These are phyloP conservation scores for Mycena haematopus DNA, from an alignment of 768 basidiomycete genomes.

Conservation along the genomic window DNA sequence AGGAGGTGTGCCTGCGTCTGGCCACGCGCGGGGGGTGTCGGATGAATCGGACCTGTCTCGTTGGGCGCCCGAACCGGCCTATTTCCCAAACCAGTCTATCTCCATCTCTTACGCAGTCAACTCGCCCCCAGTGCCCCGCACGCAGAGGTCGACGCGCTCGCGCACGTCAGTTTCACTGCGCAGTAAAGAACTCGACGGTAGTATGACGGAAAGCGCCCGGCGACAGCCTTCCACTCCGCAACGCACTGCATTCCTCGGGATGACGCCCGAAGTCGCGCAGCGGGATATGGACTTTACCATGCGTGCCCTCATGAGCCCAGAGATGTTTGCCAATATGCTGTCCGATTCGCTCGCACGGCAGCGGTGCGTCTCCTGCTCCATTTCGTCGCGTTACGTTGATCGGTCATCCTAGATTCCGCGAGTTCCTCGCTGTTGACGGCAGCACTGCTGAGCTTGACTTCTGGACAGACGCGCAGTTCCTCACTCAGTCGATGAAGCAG, in stretches of 20 bases:
- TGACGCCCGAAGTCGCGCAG: conserved; percentile 22
- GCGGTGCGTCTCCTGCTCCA: conserved; percentile 4
- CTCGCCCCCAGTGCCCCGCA: not conserved
- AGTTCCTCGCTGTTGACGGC: conserved; percentile 19
- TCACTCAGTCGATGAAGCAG: conserved; percentile 17
- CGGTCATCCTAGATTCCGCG: conserved; percentile 16
- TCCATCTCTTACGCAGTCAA: conserved; percentile 8
- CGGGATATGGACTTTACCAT: conserved; percentile 24
- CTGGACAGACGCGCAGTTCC: conserved; percentile 24
- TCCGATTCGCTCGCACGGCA: conserved; percentile 23
- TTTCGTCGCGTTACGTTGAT: not conserved
- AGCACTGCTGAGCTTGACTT: conserved; percentile 17
- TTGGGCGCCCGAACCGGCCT: conserved; percentile 26
- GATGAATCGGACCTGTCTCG: conserved; percentile 13
- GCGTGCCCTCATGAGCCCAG: conserved; percentile 27
- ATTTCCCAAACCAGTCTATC: conserved; percentile 11
- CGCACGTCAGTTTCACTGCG: conserved; percentile 14
- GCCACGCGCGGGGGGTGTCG: not conserved
- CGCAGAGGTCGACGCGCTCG: conserved; percentile 10
- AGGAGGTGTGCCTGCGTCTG: not conserved
- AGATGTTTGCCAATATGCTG: conserved; percentile 23
- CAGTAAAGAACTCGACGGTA: conserved; percentile 15
- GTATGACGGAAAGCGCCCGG: conserved; percentile 2
- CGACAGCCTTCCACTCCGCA: not conserved
- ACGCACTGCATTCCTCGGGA: conserved; percentile 12